phyloP scores from a whole-genome alignment of 179 eudicot species.

The Spergularia azorica region DNA sequence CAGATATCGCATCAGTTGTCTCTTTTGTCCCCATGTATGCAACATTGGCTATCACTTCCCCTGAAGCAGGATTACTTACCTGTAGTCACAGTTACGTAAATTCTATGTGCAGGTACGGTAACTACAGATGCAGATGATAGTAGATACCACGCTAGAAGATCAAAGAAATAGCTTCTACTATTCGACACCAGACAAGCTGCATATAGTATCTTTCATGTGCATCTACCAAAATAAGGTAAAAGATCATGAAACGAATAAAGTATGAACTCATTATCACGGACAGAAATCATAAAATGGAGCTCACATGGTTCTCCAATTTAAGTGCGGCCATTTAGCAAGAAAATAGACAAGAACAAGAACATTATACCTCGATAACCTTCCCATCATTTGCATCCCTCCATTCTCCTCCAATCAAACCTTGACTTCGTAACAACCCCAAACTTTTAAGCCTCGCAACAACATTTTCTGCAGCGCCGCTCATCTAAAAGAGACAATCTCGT shows the following conservation, averaged over 20 bases:
- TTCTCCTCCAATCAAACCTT: conserved; percentile 84
- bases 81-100: conserved; percentile 33
- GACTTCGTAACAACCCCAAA: conserved; percentile 60
- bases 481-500: conserved; percentile 33
- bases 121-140: not conserved
- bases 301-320: not conserved
- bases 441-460: conserved; percentile 53
- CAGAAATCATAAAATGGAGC: not conserved
- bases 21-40: conserved; percentile 86
- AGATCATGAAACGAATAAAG: no score
- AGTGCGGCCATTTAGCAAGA: no score
- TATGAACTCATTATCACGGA: no score
- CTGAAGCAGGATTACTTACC: conserved; percentile 89
- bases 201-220: no score
- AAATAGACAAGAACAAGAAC: not conserved
- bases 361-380: conserved; percentile 64
- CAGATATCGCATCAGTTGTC: conserved; percentile 88
- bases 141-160: no score
- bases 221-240: no score
- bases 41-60: conserved; percentile 71
- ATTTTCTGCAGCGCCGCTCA: conserved; percentile 59
- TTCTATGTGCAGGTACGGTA: not conserved
- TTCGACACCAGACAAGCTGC: no score
- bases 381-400: conserved; percentile 91
- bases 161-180: no score